Base-by-base conservation (phyloP, 306 rosid species). In the Cajanus cajan region DNA sequence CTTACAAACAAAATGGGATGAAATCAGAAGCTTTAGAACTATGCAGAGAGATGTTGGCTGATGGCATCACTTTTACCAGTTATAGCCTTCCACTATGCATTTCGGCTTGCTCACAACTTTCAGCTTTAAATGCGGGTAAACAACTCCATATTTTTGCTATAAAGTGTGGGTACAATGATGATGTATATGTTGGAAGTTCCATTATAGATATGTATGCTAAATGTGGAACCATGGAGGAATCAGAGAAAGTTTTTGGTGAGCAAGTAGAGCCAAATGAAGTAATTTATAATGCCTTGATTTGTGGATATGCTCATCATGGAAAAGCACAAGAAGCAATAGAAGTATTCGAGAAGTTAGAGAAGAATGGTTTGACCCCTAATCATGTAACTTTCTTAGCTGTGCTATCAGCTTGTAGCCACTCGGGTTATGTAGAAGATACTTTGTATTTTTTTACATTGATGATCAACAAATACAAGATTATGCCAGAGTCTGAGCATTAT, bases 271-370 rank as follows among this genome's bases (percentile, higher is more conserved):
- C 64, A 43, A 85, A 83, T 63, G 87, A 85, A 88, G 91, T 83
- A 21, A 83, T 52, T 59, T 83, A 82, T 9, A 88, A 85, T 59
- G 86, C 91, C 73, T 66, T 88, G 79, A 83, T 88, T 1, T 80
- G 82, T 7, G 89, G 91, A 50, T 78, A 80, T 74, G 91, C 89
- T 34, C 89, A 73, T 76, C 86, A 88, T 77, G 91, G 91, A 37
- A 85, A 88, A 74, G 84, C 84, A 36, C 73, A 54, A 40, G 8
- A 80, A 67, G 91, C 87, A 50, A 80, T 83, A 24, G 70, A 83
- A 77, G 63, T 78, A 41, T 85, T 85, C 34, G 48, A 33, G n/a
- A 73, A 69, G 80, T 67, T 86, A 63, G 87, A 68, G 73, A 81
- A 62, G 79, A 83, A 68, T 77, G 74, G 82, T 43, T 73, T 83